Evolutionary conservation across 352 stramenopile genomes (phyloP).

Genomic region (Pythium myriotylum): DNA sequence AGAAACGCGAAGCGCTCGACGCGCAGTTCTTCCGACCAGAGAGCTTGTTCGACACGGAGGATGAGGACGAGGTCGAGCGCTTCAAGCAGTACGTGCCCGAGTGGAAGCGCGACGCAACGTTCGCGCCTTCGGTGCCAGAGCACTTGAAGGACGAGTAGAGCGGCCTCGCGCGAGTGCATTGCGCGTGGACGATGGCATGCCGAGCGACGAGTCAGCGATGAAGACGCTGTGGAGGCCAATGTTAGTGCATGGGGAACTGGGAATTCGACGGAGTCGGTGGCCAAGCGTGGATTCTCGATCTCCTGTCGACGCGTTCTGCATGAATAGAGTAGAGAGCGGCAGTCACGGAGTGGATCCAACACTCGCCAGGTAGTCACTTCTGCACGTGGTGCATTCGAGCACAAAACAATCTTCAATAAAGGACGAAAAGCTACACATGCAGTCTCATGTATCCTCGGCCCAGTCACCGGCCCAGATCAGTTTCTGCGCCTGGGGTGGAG

Average conservation of each 20-base stretch:
- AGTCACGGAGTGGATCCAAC: neutral
- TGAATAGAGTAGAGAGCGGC: conserved; percentile 11
- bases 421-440: neutral
- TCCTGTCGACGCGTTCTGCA: too few relatives aligned
- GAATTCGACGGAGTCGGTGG: too few relatives aligned
- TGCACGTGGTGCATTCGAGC: neutral
- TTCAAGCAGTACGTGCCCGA: conserved; percentile 84
- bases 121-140: conserved; percentile 62
- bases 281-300: too few relatives aligned
- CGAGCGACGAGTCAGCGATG: too few relatives aligned
- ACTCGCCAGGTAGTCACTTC: too few relatives aligned
- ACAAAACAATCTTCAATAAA: conserved; percentile 1
- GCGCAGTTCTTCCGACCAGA: conserved; percentile 45
- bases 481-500: too few relatives aligned
- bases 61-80: conserved; percentile 64
- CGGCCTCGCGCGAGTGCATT: neutral
- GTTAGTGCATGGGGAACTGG: too few relatives aligned
- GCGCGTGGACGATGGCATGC: neutral
- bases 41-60: conserved; percentile 56
- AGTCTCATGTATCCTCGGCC: too few relatives aligned
- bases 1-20: conserved; percentile 31
- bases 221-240: too few relatives aligned
- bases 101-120: conserved; percentile 83
- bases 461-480: too few relatives aligned
- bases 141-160: conserved; percentile 56